A percentile compares a stretch with the other conserved stretches of the same genome.
phyloP scores from a whole-genome alignment of 129 eudicot genomes.

The Chrysanthemum makinoi region DNA sequence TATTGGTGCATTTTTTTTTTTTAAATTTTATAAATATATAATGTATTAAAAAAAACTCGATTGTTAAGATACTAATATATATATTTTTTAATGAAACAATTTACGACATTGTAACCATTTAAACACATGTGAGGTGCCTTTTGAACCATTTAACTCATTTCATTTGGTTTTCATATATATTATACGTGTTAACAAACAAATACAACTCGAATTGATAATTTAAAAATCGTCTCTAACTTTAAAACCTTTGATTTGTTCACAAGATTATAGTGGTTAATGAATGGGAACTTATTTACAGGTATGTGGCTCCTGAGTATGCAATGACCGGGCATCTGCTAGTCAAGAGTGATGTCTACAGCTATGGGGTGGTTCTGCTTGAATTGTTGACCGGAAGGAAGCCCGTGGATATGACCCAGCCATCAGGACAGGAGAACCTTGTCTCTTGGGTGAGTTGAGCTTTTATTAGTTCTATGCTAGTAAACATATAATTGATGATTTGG shows the following conservation, averaged over 20 bases:
- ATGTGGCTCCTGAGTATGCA: conserved; percentile 98
- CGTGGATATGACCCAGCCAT: conserved; percentile 94
- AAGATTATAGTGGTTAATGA: conserved; percentile 9
- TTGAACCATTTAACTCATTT: too few relatives aligned
- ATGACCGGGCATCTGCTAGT: conserved; percentile 98
- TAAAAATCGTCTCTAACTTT: background rate
- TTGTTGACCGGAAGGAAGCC: conserved; percentile 93
- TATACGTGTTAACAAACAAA: too few relatives aligned
- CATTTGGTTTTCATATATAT: too few relatives aligned
- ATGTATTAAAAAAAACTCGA: too few relatives aligned
- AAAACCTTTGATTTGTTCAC: conserved; percentile 11
- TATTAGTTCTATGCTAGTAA: background rate
- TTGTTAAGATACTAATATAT: too few relatives aligned
- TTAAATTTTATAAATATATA: too few relatives aligned
- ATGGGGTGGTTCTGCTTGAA: conserved; percentile 96
- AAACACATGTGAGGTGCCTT: too few relatives aligned
- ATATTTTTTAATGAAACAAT: too few relatives aligned
- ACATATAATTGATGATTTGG: background rate
- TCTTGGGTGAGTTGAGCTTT: conserved; percentile 76
- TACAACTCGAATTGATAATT: too few relatives aligned
- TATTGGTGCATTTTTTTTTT: too few relatives aligned
- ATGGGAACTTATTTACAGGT: conserved; percentile 45
- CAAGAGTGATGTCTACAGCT: conserved; percentile 97
- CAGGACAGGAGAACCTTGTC: conserved; percentile 99
- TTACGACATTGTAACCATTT: too few relatives aligned